Conservation (phyloP, 805 yeast genomes). For the Wickerhamomyces tratensis region DNA sequence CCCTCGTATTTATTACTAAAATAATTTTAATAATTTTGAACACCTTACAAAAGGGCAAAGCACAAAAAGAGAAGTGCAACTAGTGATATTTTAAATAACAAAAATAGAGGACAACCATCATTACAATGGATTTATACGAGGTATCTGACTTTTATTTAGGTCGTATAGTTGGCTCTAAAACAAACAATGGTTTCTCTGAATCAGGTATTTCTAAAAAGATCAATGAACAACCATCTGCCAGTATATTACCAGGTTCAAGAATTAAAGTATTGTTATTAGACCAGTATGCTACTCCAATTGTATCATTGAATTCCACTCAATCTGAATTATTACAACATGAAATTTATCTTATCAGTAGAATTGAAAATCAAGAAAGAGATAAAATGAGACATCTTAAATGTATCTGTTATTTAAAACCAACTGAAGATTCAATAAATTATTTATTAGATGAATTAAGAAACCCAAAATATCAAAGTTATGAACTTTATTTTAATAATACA, state of each 20-base stretch:
- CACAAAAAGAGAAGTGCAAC: no score
- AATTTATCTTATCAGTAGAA: constrained; percentile 69
- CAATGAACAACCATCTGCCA: constrained; percentile 3
- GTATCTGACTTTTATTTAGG: constrained; percentile 35
- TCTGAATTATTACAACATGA: constrained; percentile 74
- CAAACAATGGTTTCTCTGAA: background rate
- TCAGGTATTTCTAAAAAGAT: background rate
- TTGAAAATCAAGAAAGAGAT: constrained; percentile 53
- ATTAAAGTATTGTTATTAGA: constrained; percentile 78
- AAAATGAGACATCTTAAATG: constrained; percentile 75
- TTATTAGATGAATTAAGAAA: constrained; percentile 57
- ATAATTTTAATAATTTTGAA: no score
- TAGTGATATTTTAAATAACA: no score
- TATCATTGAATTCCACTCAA: constrained; percentile 87
- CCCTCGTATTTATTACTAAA: no score
- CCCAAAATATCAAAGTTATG: constrained; percentile 77
- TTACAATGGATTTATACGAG: constrained; percentile 35
- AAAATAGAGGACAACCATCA: background rate
- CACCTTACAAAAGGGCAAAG: no score
- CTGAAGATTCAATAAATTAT: constrained; percentile 47
- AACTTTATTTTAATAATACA: constrained; percentile 68
- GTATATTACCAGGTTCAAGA: constrained; percentile 21
- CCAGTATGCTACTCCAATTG: constrained; percentile 65
- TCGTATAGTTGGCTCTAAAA: constrained; percentile 23
- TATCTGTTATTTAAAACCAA: constrained; percentile 69